Base-by-base conservation (phyloP, 1,284 basidiomycete species). In the Earliella scabrosa region DNA sequence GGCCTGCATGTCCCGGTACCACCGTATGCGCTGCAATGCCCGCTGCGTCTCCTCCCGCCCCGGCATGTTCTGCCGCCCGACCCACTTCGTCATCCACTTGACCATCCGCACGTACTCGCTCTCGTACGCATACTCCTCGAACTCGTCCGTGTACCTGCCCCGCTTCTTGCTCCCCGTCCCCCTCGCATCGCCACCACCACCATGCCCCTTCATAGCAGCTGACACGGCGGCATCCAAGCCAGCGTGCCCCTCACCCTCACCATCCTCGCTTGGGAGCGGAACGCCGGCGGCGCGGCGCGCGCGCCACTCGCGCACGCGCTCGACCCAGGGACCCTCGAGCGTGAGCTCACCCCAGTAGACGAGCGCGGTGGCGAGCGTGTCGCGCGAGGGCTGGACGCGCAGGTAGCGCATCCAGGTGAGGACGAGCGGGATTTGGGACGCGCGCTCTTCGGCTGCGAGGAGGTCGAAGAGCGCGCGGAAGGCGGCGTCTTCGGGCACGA, bases 401-500 rank as follows among this genome's bases (percentile, higher is more conserved):
- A 92, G 66, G 20, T 75, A 75, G 2, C 81, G 80, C 91, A 93
- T 93, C 90, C 92, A 95, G 5, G 82, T 85, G 2, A 96, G 73
- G 2, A 79, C 77, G n/a, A 82, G 75, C 0, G 92, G 86, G 32
- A 95, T 86, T 66, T 90, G 85, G 0, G 73, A 68, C 3, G 81
- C 74, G 1, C 76, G 77, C 1, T 71, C 68, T 39, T 80, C 77
- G 4, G 82, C 70, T 0, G 83, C 85, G 11, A 92, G 78, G 1
- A 95, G 76, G 29, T 78, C 69, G 44, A 95, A 78, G 66, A 91
- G 90, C 8, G 84, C 68, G 24, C 82, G 76, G 67, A 86, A 92
- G 13, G 80, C 78, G 18, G 63, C 63, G 41, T 77, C 75, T 39
- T 75, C 75, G 0, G 86, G 86, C 18, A 79, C 59, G 39, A 90